These are phyloP conservation scores for Neonectria neomacrospora DNA, from an alignment of 2,329 filamentous ascomycete genomes.

Conservation along the genomic window DNA sequence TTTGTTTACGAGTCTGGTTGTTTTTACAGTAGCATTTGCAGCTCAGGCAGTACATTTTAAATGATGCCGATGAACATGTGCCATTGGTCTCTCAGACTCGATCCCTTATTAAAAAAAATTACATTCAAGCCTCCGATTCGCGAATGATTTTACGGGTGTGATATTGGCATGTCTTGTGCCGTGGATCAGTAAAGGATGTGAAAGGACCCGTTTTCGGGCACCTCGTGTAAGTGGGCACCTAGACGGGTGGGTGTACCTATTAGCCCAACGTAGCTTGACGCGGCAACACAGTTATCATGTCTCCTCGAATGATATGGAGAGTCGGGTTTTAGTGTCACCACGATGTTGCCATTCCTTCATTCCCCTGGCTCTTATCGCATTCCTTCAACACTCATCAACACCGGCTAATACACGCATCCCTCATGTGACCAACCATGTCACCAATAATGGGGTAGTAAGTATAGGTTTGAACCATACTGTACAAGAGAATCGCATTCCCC, in stretches of 20 bases:
- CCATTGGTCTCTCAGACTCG: conserved; percentile 32
- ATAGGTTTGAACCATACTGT: no score
- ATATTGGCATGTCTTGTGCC: not conserved
- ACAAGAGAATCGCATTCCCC: not conserved
- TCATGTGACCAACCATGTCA: no score
- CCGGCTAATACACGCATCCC: not conserved
- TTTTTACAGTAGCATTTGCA: conserved; percentile 56
- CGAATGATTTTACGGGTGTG: not conserved
- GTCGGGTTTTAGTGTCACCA: not conserved
- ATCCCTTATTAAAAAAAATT: conserved; percentile 20
- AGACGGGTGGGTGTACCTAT: no score
- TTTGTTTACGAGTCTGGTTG: conserved; percentile 52
- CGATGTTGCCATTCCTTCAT: not conserved
- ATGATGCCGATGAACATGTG: conserved; percentile 48
- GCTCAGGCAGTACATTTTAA: conserved; percentile 53
- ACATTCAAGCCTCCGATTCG: conserved; percentile 36
- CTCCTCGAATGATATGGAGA: not conserved
- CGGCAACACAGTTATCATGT: not conserved
- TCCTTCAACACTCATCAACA: not conserved
- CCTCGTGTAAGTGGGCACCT: not conserved
- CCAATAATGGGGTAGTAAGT: not conserved
- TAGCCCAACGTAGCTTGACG: not conserved
- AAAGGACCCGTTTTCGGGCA: not conserved
- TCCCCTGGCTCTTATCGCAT: not conserved
- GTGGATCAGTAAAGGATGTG: conserved; percentile 8